Evolutionary conservation across 2,329 filamentous ascomycete species (phyloP), one percentile per base, ranked within the genome.

Genomic region (Thelonectria rubi): DNA sequence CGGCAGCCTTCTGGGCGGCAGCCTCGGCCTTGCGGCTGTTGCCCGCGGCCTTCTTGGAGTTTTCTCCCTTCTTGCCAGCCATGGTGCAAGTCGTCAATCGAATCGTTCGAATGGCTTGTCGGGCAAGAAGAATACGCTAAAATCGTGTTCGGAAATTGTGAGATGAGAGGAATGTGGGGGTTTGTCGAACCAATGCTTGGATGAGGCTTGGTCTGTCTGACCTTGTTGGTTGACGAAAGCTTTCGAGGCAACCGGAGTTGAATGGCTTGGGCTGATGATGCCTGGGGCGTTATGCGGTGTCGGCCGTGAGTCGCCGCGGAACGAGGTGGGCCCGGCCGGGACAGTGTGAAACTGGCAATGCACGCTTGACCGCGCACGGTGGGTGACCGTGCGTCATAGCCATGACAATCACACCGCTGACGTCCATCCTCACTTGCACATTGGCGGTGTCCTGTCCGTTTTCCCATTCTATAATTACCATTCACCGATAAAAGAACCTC

Each of bases 21-120:
- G 88, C 89, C 50, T 97, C 93, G 65, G 93, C 93, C 84, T 99
- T 98, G 80, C 93, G 87, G 65, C 94, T 93, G 78, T 97, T 93
- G 66, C 94, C 95, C 9, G 90, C 87, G 3, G 81, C 93, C 82
- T 98, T 98, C 81, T 97, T 98, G 77, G 85, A 90, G 80, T 91
- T 93, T 65, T 96, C 93, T 56, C 82, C 86, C 78, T 91, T 94
- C 79, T 91, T 92, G 70, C 84, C 86, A 26, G 83, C 89, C 91
- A 94, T 94, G 66, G 67, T 68, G 54, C 63, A 47, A 17, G 34
- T 60, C 56, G 59, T 30, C 21, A 30, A 30, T 14, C 12, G 55
- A 51, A 58, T 47, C 61, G 51, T 39, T 48, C 47, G 12, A 30
- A 45, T 60, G 62, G 63, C 51, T 62, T 51, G 53, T 62, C 51